These are phyloP conservation scores for Penicillium sp. DNA, from an alignment of 2,329 filamentous ascomycete species.

Conservation along the genomic window DNA sequence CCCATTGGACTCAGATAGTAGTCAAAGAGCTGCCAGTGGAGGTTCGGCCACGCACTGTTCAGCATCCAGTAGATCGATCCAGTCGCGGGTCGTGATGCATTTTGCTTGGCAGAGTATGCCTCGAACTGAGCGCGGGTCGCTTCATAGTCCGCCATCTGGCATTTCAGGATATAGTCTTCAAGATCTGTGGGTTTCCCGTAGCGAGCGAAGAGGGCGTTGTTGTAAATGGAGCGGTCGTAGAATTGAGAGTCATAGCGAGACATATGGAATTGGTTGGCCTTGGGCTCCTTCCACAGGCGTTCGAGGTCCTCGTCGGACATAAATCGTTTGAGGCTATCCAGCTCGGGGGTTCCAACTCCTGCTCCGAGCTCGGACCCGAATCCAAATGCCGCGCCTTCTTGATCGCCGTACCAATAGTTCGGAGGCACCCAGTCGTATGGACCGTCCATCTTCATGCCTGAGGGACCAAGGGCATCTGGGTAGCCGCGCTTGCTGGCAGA, in stretches of 20 bases:
- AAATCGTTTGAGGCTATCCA: conserved; percentile 50
- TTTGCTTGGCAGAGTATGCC: conserved; percentile 50
- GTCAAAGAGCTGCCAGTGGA: conserved; percentile 62
- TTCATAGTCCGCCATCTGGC: conserved; percentile 60
- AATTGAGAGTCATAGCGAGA: conserved; percentile 52
- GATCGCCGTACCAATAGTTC: conserved; percentile 56
- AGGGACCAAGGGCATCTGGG: conserved; percentile 47
- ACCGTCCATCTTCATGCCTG: conserved; percentile 61
- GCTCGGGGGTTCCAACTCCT: conserved; percentile 57
- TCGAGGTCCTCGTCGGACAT: conserved; percentile 47
- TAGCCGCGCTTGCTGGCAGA: conserved; percentile 53
- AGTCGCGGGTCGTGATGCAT: conserved; percentile 48
- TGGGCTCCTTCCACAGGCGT: conserved; percentile 51
- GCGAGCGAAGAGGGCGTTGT: conserved; percentile 47
- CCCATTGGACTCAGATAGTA: conserved; percentile 56
- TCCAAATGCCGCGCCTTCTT: conserved; percentile 54
- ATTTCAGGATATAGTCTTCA: conserved; percentile 54
- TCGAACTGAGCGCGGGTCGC: conserved; percentile 57
- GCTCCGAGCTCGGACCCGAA: conserved; percentile 59
- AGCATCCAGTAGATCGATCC: conserved; percentile 64
- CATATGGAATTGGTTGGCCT: conserved; percentile 56
- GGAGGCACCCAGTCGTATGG: conserved; percentile 63
- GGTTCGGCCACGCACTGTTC: conserved; percentile 58
- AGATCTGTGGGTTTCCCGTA: conserved; percentile 50
- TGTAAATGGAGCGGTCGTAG: conserved; percentile 53